Evolutionary conservation across 805 yeast genomes (phyloP).

Genomic region (Yueomyces sp.): DNA sequence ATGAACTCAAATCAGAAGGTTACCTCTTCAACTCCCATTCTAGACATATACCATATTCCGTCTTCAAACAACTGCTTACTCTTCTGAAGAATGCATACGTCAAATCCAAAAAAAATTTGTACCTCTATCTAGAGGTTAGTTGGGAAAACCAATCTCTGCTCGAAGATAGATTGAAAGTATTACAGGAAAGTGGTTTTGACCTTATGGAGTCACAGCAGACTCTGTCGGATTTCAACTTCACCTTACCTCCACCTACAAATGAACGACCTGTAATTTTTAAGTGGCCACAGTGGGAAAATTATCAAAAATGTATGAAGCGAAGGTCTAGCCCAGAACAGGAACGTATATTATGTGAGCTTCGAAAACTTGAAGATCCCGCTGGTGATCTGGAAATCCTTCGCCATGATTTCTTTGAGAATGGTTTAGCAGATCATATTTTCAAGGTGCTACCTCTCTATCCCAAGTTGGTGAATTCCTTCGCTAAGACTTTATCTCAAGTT

Average conservation of each 20-base stretch:
- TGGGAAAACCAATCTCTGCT: conserved; percentile 21
- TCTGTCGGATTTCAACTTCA: conserved; percentile 20
- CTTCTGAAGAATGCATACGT: conserved; percentile 32
- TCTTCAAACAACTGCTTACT: conserved; percentile 34
- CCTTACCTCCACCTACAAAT: conserved; percentile 14
- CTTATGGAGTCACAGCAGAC: conserved; percentile 21
- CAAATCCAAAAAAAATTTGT: conserved; percentile 21
- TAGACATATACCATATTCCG: conserved; percentile 23
- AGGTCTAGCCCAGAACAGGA: conserved; percentile 11
- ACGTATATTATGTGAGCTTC: background rate
- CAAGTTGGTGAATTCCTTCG: conserved; percentile 23
- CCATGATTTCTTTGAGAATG: conserved; percentile 21
- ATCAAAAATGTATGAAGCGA: background rate
- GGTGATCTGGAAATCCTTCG: conserved; percentile 29
- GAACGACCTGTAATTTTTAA: conserved; percentile 11
- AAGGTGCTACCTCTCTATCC: conserved; percentile 33
- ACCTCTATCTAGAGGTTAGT: conserved; percentile 16
- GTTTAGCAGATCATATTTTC: conserved; percentile 30
- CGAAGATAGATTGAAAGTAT: conserved; percentile 10
- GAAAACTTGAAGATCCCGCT: conserved; percentile 10
- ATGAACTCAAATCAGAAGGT: conserved; percentile 8
- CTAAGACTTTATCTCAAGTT: conserved; percentile 29
- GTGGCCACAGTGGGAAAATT: conserved; percentile 23
- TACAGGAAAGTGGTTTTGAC: conserved; percentile 19
- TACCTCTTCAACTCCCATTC: conserved; percentile 16